Evolutionary conservation across 331 rosid species (phyloP), one percentile per base, ranked within the genome.

Genomic region (Quercus tomentella): DNA sequence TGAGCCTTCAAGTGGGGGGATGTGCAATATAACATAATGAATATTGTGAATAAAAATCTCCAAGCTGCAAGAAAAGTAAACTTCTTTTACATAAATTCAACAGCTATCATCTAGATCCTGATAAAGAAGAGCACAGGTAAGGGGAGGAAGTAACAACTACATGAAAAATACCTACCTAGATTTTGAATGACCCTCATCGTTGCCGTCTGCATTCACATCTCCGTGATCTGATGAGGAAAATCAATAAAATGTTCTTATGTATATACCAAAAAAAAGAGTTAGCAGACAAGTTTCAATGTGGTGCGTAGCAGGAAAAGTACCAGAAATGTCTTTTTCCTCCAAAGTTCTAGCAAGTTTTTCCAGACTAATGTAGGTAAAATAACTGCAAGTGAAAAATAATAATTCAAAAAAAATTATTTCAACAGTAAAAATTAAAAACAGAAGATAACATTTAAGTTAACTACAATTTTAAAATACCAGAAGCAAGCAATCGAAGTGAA

Each of bases 321-420:
- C 97, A 52, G 93, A 78, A 65, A 70, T 63, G 78, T 76, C 79
- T 33, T 88, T 90, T 56, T 81, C 88, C 73, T 90, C 89, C 77
- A 93, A 74, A 58, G 82, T 90, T 81, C 60, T 90, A 43, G 88
- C 75, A 20, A 96, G 81, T 61, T 89, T 90, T 76, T 86, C 93
- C 71, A 96, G 62, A 83, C 98, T 89, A 82, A 91, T 89, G 85
- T 83, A 90, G 18, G 98, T 93, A 90, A 91, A 96, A 78, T 93
- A 96, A 62, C 99, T 91, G 90, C 79, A 82, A 73, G 45, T 31
- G 57, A 11, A 75, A 66, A 82, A 73, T n/a, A 28, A 26, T 14
- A 57, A 45, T 69, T 81, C 67, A 83, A 70, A 26, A 72, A 52
- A 28, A 70, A 57, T 30, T 23, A 74, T 75, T 60, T 60, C 85